Percentiles rank a stretch among this genome's conserved stretches.
Evolutionary conservation across 1,284 basidiomycete species (phyloP).

Genomic region (Malassezia slooffiae): DNA sequence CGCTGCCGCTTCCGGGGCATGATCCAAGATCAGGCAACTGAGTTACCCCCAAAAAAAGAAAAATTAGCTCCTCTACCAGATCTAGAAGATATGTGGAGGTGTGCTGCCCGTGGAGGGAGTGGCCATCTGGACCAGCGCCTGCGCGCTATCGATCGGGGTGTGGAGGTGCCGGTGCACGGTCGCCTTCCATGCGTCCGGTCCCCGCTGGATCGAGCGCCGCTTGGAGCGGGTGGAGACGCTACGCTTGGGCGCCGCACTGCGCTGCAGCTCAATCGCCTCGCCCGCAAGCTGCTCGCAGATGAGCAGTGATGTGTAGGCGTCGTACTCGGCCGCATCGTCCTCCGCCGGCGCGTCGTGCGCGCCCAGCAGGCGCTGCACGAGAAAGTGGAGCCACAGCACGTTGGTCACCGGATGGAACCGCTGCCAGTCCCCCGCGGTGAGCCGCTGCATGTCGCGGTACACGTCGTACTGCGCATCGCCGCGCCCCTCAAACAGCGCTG

Average conservation of each 20-base stretch:
- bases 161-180: too few relatives aligned
- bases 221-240: constrained; percentile 14
- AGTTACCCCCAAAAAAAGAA: too few relatives aligned
- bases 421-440: constrained; percentile 59
- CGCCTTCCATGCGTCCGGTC: constrained; percentile 11
- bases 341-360: neutral
- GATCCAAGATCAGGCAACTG: too few relatives aligned
- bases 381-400: constrained; percentile 80
- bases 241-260: constrained; percentile 3
- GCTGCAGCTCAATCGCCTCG: constrained; percentile 7
- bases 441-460: constrained; percentile 71
- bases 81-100: too few relatives aligned
- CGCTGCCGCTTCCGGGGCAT: too few relatives aligned
- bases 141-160: too few relatives aligned
- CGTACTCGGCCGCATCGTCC: neutral
- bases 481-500: constrained; percentile 51
- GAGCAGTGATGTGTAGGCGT: constrained; percentile 3
- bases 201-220: constrained; percentile 15
- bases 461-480: constrained; percentile 90
- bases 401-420: constrained; percentile 69
- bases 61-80: too few relatives aligned
- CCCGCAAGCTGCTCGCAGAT: constrained; percentile 12
- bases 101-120: too few relatives aligned
- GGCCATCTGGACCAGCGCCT: too few relatives aligned
- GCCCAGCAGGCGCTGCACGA: constrained; percentile 58